Evolutionary conservation across 306 rosid genomes (phyloP).

Genomic region (Vicia faba): DNA sequence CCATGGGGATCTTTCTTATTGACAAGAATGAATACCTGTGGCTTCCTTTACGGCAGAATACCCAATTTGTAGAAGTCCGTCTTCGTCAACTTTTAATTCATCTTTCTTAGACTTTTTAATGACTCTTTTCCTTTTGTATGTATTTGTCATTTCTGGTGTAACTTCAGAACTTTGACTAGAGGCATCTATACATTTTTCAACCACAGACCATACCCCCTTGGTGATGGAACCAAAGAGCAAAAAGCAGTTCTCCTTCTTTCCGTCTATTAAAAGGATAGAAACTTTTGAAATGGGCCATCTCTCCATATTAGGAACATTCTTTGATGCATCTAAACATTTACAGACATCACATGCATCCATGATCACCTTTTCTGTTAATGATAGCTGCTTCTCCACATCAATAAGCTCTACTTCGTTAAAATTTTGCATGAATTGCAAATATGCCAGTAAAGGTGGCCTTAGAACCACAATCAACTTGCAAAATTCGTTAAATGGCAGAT

Average conservation of each 20-base stretch:
- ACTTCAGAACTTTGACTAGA: conserved; percentile 47
- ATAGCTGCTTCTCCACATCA: conserved; percentile 68
- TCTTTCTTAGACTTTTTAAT: conserved; percentile 51
- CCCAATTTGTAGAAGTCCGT: conserved; percentile 58
- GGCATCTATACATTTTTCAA: conserved; percentile 58
- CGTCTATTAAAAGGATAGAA: conserved; percentile 65
- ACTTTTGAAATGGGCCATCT: conserved; percentile 84
- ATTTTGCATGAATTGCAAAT: conserved; percentile 67
- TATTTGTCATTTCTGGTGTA: conserved; percentile 34
- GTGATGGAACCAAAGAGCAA: conserved; percentile 59
- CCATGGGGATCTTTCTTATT: neutral
- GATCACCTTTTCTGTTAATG: conserved; percentile 64
- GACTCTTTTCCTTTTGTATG: conserved; percentile 51
- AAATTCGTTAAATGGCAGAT: conserved; percentile 63
- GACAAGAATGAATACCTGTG: conserved; percentile 54
- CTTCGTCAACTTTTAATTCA: conserved; percentile 46
- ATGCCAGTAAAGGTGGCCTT: conserved; percentile 61
- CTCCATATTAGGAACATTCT: conserved; percentile 54
- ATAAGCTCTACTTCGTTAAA: conserved; percentile 49
- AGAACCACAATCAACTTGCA: conserved; percentile 66
- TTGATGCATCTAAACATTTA: conserved; percentile 59
- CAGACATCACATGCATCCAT: conserved; percentile 76
- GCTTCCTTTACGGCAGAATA: conserved; percentile 73
- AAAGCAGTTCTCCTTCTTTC: conserved; percentile 63
- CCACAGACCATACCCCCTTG: conserved; percentile 71